A percentile compares a stretch with the other conserved stretches of the same genome.
Evolutionary conservation across 2,329 filamentous ascomycete species (phyloP).

Genomic region (Paecilomyces dactylethromorphus): DNA sequence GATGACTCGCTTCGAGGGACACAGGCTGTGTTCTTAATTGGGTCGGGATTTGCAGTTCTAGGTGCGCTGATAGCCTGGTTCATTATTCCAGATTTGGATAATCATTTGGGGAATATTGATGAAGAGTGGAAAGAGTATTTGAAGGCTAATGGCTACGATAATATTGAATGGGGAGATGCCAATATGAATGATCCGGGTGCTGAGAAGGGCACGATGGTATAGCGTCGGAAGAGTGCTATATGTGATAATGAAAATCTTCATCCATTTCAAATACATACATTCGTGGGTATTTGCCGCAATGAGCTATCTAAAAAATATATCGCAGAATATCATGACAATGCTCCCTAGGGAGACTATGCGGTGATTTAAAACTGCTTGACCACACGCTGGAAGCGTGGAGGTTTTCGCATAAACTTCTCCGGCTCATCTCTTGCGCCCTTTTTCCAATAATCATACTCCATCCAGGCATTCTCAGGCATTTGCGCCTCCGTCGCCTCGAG

Average conservation of each 20-base stretch:
- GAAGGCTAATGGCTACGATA: conserved; percentile 33
- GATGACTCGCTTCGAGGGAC: conserved; percentile 38
- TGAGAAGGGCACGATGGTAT: neutral
- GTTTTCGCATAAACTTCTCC: conserved; percentile 36
- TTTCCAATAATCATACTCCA: conserved; percentile 61
- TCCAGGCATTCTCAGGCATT: conserved; percentile 61
- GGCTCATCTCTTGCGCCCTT: conserved; percentile 45
- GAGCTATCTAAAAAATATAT: neutral
- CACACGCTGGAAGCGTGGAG: conserved; percentile 26
- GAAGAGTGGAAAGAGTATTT: conserved; percentile 40
- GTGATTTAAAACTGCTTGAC: conserved; percentile 25
- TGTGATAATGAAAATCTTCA: neutral
- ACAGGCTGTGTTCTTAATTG: conserved; percentile 47
- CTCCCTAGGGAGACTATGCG: neutral
- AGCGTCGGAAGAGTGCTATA: too few species aligned
- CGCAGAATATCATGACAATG: neutral
- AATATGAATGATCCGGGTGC: neutral
- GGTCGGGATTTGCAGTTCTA: conserved; percentile 43
- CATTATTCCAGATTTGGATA: conserved; percentile 40
- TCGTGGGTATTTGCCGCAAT: neutral
- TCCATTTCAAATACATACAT: neutral
- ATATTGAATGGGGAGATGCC: neutral
- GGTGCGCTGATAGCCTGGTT: conserved; percentile 41
- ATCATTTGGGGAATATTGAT: conserved; percentile 39
- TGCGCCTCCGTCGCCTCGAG: conserved; percentile 57